A percentile compares a stretch with the other conserved stretches of the same genome.
Conservation (phyloP, 306 rosid genomes). For the Arachis stenosperma region DNA sequence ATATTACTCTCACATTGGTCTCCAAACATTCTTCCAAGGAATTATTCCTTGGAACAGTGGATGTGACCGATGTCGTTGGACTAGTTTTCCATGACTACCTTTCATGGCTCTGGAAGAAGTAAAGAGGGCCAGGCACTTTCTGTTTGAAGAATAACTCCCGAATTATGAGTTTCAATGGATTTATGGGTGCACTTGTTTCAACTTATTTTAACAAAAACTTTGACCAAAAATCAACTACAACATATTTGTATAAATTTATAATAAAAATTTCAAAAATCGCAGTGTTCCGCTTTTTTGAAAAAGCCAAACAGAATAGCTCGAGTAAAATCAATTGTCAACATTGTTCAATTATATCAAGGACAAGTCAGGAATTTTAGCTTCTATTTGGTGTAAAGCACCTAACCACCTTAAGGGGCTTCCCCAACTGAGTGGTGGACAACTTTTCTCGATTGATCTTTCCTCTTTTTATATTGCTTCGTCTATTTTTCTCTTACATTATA, state of each 20-base stretch:
- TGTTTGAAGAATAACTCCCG: not conserved
- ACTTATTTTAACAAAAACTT: too few species aligned
- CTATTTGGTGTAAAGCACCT: conserved; percentile 3
- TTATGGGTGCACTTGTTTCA: too few species aligned
- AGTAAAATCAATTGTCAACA: too few species aligned
- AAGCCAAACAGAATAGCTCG: too few species aligned
- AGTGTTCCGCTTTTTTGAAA: too few species aligned
- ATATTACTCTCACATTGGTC: not conserved
- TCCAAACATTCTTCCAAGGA: not conserved
- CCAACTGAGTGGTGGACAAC: conserved; percentile 1
- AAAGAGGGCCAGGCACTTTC: too few species aligned
- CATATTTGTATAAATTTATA: too few species aligned
- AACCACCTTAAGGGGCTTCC: not conserved
- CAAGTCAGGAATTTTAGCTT: not conserved
- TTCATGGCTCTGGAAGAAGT: not conserved
- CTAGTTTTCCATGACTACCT: not conserved
- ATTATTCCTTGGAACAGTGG: conserved; percentile 4
- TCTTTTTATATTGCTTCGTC: not conserved
- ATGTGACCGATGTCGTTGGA: not conserved
- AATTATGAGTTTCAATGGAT: not conserved
- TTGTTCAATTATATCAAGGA: not conserved
- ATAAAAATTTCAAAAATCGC: too few species aligned
- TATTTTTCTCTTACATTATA: too few species aligned
- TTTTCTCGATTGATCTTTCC: not conserved
- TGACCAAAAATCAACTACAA: too few species aligned